Conservation (phyloP, 345 rosid genomes). For the Syzygium oleosum region DNA sequence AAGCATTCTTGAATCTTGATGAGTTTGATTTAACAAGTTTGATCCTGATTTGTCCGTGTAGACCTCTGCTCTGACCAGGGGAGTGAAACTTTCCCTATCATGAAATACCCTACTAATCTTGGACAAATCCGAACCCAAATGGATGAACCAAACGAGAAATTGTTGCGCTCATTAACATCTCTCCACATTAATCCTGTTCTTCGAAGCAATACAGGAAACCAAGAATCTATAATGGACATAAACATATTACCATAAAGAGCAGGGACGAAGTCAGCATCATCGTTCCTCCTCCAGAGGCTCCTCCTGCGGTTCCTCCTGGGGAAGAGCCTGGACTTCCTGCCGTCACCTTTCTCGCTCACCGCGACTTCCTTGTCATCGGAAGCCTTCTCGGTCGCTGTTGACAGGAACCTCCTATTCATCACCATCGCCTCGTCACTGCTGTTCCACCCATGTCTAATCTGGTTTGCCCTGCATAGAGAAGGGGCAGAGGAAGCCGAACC, state of each 20-base stretch:
- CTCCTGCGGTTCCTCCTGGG: conserved; percentile 39
- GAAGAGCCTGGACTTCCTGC: conserved; percentile 23
- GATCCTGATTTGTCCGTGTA: not conserved
- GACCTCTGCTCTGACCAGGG: not conserved
- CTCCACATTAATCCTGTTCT: not conserved
- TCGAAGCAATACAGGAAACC: not conserved
- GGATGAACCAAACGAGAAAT: not conserved
- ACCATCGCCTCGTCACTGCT: conserved; percentile 4
- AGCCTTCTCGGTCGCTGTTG: conserved; percentile 12
- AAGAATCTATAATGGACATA: not conserved
- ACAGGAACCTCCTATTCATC: conserved; percentile 22
- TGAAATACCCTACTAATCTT: not conserved
- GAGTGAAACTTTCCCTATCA: not conserved
- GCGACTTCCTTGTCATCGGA: conserved; percentile 36
- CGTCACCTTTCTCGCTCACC: conserved; percentile 22
- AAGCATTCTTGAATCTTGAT: not conserved
- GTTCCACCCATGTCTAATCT: conserved; percentile 4
- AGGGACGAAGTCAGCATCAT: conserved; percentile 36
- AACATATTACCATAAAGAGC: conserved; percentile 32
- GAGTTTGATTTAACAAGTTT: not conserved
- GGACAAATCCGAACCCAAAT: not conserved
- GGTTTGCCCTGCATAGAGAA: not conserved
- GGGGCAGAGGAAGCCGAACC: conserved; percentile 11
- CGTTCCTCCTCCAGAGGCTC: conserved; percentile 41
- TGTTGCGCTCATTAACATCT: not conserved